These are phyloP conservation scores for Saitozyma sp. DNA, from an alignment of 768 basidiomycete species.

Conservation along the genomic window DNA sequence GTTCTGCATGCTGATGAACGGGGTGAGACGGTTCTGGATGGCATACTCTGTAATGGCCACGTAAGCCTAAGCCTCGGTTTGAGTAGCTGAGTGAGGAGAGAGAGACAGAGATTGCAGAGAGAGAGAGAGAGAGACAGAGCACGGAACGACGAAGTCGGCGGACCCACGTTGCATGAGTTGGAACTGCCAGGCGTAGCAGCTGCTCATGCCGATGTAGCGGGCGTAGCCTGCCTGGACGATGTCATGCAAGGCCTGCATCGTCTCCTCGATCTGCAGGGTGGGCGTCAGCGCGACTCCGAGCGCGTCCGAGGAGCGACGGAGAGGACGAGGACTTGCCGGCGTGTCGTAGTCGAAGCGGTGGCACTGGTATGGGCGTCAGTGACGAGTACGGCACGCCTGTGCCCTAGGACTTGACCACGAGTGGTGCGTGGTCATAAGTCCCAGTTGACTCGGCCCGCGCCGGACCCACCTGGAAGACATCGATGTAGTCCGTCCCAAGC, in stretches of 20 bases:
- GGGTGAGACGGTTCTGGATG: conserved; percentile 62
- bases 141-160: not conserved
- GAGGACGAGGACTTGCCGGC: conserved; percentile 30
- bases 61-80: not conserved
- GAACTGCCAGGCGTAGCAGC: conserved; percentile 53
- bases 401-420: no score
- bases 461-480: conserved; percentile 61
- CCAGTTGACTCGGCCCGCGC: no score
- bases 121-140: not conserved
- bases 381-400: no score
- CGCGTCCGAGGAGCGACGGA: conserved; percentile 24
- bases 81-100: no score
- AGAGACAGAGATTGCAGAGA: not conserved
- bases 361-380: conserved; percentile 54
- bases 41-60: conserved; percentile 58
- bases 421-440: no score
- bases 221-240: conserved; percentile 67
- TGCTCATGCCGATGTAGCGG: conserved; percentile 55
- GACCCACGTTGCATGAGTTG: conserved; percentile 46
- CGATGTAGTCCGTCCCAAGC: conserved; percentile 73
- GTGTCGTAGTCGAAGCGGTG: conserved; percentile 62
- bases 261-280: conserved; percentile 57
- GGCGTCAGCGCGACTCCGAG: conserved; percentile 4
- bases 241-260: conserved; percentile 69
- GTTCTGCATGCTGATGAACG: conserved; percentile 71